Evolutionary conservation across 345 rosid genomes (phyloP).

Genomic region (Populus simonii): DNA sequence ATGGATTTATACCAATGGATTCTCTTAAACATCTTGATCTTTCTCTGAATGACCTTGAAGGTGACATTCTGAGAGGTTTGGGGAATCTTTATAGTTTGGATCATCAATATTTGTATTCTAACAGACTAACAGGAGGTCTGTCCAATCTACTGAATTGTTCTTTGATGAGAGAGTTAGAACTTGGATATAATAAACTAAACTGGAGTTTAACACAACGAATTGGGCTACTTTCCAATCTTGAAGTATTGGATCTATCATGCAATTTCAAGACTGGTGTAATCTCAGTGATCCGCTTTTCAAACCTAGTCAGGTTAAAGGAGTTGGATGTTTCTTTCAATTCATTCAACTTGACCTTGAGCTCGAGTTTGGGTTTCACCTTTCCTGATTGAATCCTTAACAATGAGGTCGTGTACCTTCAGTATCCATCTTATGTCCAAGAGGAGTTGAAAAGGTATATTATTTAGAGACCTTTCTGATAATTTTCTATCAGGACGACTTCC

Average conservation of each 20-base stretch:
- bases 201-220: neutral
- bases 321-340: neutral
- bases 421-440: conserved; percentile 1
- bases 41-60: neutral
- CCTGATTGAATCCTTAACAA: neutral
- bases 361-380: conserved; percentile 7
- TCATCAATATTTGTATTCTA: neutral
- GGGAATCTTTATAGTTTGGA: neutral
- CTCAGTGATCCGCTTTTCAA: neutral
- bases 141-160: neutral
- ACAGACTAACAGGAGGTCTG: neutral
- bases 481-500: conserved; percentile 9
- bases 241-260: neutral
- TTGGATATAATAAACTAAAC: neutral
- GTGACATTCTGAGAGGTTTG: neutral
- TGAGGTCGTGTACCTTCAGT: neutral
- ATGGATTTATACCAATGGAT: neutral
- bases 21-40: conserved; percentile 7
- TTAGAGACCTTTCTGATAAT: conserved; percentile 15
- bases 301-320: neutral
- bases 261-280: neutral
- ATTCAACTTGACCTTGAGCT: neutral
- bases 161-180: neutral
- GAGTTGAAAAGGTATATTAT: neutral
- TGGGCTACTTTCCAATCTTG: neutral